Evolutionary conservation across 306 rosid species (phyloP).

Genomic region (Leucaena leucocephala): DNA sequence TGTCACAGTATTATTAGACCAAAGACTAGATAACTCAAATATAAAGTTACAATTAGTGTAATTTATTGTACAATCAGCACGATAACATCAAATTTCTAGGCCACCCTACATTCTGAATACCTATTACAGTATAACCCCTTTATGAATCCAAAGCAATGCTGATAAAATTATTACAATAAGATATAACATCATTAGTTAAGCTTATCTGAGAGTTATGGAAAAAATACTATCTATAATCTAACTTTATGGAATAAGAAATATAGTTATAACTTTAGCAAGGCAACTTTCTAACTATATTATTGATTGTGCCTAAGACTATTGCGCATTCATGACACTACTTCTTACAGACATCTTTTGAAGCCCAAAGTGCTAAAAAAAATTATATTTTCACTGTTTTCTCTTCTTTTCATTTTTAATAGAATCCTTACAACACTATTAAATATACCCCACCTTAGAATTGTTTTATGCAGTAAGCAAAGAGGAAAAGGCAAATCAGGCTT

Average conservation of each 20-base stretch:
- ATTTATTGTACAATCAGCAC: neutral
- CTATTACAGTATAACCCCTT: neutral
- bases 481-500: conserved; percentile 35
- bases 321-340: neutral
- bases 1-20: too few species aligned
- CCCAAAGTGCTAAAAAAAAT: neutral
- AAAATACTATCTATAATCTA: neutral
- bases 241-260: neutral
- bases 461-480: neutral
- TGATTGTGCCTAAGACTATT: neutral
- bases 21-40: too few species aligned
- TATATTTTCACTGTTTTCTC: neutral
- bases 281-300: too few species aligned
- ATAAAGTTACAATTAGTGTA: neutral
- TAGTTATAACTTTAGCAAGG: too few species aligned
- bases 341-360: neutral
- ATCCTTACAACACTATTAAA: neutral
- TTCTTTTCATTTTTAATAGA: neutral
- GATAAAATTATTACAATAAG: neutral
- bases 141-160: neutral
- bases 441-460: neutral
- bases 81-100: conserved; percentile 3
- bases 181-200: neutral
- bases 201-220: neutral
- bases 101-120: neutral